Conservation (phyloP, 2,329 filamentous ascomycete genomes). For the Thielaviopsis musarum region DNA sequence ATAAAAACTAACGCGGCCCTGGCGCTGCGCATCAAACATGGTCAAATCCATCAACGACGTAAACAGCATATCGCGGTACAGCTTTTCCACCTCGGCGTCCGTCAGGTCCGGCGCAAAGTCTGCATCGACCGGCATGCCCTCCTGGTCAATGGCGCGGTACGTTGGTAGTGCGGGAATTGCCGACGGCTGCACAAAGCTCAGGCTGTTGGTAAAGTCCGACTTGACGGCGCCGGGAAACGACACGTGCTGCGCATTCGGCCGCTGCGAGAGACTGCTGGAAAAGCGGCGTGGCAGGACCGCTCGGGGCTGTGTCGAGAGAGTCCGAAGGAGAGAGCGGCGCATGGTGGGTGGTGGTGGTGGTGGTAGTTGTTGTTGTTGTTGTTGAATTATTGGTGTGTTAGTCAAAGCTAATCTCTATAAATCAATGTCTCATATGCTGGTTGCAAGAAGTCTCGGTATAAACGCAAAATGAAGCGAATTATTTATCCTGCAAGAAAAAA, state of each 20-base stretch:
- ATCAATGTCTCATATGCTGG: no score
- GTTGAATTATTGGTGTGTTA: no score
- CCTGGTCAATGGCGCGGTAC: conserved; percentile 79
- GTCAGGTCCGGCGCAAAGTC: conserved; percentile 51
- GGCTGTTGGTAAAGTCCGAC: conserved; percentile 70
- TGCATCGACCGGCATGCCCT: conserved; percentile 67
- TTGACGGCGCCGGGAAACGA: conserved; percentile 92
- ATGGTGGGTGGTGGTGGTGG: not conserved
- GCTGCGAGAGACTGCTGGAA: conserved; percentile 35
- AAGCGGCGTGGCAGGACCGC: not conserved
- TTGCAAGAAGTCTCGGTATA: no score
- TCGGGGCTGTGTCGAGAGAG: not conserved
- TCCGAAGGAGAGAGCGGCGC: not conserved
- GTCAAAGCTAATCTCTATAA: no score
- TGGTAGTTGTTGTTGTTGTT: no score
- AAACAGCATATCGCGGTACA: conserved; percentile 49
- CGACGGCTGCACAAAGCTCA: conserved; percentile 61
- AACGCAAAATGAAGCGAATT: no score
- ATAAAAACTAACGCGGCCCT: conserved; percentile 90
- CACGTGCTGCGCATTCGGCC: conserved; percentile 36
- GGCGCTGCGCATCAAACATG: conserved; percentile 95
- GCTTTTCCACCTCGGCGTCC: conserved; percentile 41
- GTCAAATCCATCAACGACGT: conserved; percentile 83
- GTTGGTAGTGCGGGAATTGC: conserved; percentile 66
- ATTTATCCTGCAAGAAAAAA: not conserved